Base-by-base conservation (phyloP, 805 yeast genomes). In the Candida germanica region DNA sequence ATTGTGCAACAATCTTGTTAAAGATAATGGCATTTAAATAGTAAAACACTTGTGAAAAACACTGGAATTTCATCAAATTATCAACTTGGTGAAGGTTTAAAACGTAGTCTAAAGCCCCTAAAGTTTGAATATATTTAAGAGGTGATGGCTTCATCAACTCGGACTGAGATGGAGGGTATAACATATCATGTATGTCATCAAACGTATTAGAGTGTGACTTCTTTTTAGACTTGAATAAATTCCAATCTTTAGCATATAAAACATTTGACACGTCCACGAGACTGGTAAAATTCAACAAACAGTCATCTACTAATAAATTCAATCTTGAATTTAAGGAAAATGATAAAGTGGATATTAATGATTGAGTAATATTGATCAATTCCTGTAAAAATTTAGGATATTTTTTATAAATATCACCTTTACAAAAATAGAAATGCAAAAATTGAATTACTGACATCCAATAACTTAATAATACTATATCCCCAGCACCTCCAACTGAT, bases 101-200 rank as follows among this genome's bases (percentile, higher is more conserved):
- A 3, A 93, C 91, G 50, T 89, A 87, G 29, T 87, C 71, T 35
- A 94, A 69, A 0, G 98, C 96, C 20, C 95, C 94, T 40, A 93
- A 70, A 1, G 89, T 83, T 49, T 93, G 95, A 17, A 89, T 79
- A 35, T 89, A 73, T 47, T 79, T 80, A 35, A 89, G 67, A 0
- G 98, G 98, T 0, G 97, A 87, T 3, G 96, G 96, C 53, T 79
- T 80, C 72, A 84, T 79, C 52, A 87, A 83, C 39, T 85, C 83
- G 31, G 76, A 70, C 14, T 85, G 76, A 0, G 91, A 68, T 2
- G 98, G 98, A 4, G 98, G 98, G 44, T 82, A 81, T 38, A 87
- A 64, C 75, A 80, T 83, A 36, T 78, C 73, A 29, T 81, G 64
- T 22, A 88, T 82, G 46, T 85, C 91, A 35, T 83, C 87, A 53